These are phyloP conservation scores for Pseudonitzschia pungens DNA, from an alignment of 108 stramenopile species.

Conservation along the genomic window DNA sequence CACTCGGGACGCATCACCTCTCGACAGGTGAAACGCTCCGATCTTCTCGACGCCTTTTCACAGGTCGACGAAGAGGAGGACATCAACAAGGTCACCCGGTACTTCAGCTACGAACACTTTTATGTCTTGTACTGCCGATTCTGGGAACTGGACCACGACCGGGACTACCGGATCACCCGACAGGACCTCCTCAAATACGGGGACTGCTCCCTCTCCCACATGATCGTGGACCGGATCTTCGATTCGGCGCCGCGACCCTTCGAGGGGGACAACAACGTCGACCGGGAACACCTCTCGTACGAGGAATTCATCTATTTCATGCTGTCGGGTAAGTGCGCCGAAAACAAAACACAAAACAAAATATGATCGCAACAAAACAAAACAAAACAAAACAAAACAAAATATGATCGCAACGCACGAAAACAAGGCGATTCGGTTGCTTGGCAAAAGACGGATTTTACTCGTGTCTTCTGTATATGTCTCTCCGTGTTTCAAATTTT, in stretches of 20 bases:
- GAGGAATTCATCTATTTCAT: constrained; percentile 99
- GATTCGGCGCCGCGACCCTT: constrained; percentile 89
- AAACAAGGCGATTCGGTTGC: no score
- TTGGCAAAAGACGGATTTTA: no score
- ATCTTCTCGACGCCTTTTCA: constrained; percentile 82
- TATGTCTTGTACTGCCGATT: constrained; percentile 99
- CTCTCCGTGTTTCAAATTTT: no score
- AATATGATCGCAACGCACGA: no score
- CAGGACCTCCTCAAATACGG: constrained; percentile 96
- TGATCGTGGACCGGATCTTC: constrained; percentile 98
- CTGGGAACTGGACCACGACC: constrained; percentile 97
- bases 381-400: neutral
- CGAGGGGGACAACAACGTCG: constrained; percentile 39
- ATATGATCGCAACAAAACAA: neutral
- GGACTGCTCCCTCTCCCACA: constrained; percentile 89
- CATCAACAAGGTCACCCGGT: constrained; percentile 94
- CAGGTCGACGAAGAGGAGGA: constrained; percentile 95
- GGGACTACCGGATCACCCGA: constrained; percentile 90
- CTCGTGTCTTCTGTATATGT: no score
- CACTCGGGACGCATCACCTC: constrained; percentile 90
- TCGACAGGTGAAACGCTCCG: constrained; percentile 83
- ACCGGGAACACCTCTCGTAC: constrained; percentile 79
- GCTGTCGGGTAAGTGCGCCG: constrained; percentile 49
- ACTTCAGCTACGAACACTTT: constrained; percentile 97
- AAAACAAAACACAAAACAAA: neutral